Percentiles rank a stretch among this genome's conserved stretches.
phyloP scores from a whole-genome alignment of 2,329 filamentous ascomycete genomes.

The Calonectria pseudoturangicola region DNA sequence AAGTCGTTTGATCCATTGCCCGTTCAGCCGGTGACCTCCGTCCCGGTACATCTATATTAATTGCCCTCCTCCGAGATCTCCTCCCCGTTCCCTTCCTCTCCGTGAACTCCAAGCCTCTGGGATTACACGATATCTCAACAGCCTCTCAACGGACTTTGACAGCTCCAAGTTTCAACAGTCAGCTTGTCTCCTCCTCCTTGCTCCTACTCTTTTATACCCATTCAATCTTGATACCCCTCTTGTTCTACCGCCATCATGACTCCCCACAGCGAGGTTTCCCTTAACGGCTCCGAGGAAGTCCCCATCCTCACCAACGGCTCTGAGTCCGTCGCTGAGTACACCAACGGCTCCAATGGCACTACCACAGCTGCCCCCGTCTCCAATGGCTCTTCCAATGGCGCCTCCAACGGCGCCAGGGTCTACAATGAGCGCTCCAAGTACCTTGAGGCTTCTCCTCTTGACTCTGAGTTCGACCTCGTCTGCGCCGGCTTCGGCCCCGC shows the following conservation, averaged over 20 bases:
- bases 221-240: constrained; percentile 37
- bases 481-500: constrained; percentile 96
- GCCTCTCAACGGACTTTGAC: constrained; percentile 14
- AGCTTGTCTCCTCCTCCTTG: constrained; percentile 14
- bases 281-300: constrained; percentile 54
- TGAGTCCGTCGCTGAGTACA: constrained; percentile 33
- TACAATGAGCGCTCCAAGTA: constrained; percentile 52
- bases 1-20: constrained; percentile 40
- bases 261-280: constrained; percentile 59
- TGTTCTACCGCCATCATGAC: constrained; percentile 56
- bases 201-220: constrained; percentile 35
- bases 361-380: constrained; percentile 36
- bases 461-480: constrained; percentile 87
- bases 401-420: constrained; percentile 46
- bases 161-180: constrained; percentile 22
- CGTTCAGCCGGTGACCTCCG: constrained; percentile 43
- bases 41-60: constrained; percentile 40
- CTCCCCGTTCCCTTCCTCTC: constrained; percentile 5
- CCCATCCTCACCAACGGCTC: constrained; percentile 40
- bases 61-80: constrained; percentile 34
- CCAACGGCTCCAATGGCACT: constrained; percentile 42
- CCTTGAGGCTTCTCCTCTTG: constrained; percentile 58
- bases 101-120: constrained; percentile 31
- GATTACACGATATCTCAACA: constrained; percentile 21
- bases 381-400: constrained; percentile 49